phyloP scores from a whole-genome alignment of 192 early-diverging fungal genomes.

The Gryganskiella cystojenkinii region DNA sequence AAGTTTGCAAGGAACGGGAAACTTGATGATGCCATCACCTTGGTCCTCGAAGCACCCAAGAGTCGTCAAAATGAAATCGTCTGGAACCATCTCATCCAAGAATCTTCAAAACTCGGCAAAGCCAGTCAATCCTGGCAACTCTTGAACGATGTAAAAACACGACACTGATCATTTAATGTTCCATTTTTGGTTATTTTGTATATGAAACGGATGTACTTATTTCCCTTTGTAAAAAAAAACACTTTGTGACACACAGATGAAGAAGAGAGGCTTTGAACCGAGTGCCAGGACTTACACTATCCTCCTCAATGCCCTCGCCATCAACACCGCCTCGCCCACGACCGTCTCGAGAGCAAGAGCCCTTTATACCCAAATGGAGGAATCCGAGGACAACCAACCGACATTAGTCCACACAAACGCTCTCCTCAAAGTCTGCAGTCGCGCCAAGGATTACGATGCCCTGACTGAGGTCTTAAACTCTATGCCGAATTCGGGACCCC shows the following conservation, averaged over 20 bases:
- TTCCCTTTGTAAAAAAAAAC: neutral
- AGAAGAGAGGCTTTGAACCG: conserved; percentile 41
- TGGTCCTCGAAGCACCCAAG: conserved; percentile 36
- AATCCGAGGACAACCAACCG: conserved; percentile 7
- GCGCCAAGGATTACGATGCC: conserved; percentile 21
- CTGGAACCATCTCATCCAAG: conserved; percentile 55
- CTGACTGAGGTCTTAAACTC: conserved; percentile 19
- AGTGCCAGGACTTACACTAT: conserved; percentile 42
- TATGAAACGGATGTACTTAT: neutral
- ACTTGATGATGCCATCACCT: conserved; percentile 44
- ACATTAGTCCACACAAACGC: conserved; percentile 44
- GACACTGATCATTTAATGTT: too few relatives aligned
- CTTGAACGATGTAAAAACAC: conserved; percentile 35
- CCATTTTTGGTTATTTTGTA: neutral
- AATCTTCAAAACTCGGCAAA: conserved; percentile 42
- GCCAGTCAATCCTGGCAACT: conserved; percentile 34
- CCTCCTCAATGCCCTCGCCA: conserved; percentile 46
- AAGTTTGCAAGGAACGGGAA: conserved; percentile 41
- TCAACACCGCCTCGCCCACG: conserved; percentile 35
- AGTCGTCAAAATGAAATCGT: conserved; percentile 49
- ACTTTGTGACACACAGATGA: conserved; percentile 26
- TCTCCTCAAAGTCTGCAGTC: conserved; percentile 53
- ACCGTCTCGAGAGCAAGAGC: conserved; percentile 35
- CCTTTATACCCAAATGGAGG: conserved; percentile 32
- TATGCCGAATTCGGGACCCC: conserved; percentile 30